A percentile compares a stretch with the other conserved stretches of the same genome.
Evolutionary conservation across 176 grass and related monocot species (phyloP).

Genomic region (Hordeum marinum): DNA sequence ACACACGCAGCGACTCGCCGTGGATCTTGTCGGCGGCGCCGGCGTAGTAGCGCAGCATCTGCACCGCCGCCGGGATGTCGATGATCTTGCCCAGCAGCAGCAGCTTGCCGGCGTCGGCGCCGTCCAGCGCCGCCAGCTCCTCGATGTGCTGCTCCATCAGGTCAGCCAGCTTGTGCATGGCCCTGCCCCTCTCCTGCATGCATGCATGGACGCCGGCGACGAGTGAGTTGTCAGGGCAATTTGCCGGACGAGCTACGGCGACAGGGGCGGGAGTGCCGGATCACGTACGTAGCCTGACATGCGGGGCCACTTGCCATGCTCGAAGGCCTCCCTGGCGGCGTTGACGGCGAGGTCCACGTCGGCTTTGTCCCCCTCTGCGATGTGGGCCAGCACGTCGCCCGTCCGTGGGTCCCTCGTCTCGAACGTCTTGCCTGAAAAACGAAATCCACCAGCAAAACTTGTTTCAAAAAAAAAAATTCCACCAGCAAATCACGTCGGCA

Average conservation of each 20-base stretch:
- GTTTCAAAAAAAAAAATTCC: too few relatives aligned
- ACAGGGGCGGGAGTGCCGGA: background rate
- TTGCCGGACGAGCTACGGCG: background rate
- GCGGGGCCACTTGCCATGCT: conserved; percentile 81
- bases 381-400: conserved; percentile 56
- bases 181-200: conserved; percentile 61
- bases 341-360: conserved; percentile 73
- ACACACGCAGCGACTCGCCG: conserved; percentile 58
- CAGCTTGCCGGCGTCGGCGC: conserved; percentile 72
- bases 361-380: conserved; percentile 57
- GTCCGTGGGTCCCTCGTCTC: conserved; percentile 71
- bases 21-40: conserved; percentile 95
- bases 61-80: conserved; percentile 40
- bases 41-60: conserved; percentile 88
- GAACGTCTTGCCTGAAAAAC: conserved; percentile 53
- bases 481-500: background rate
- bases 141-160: conserved; percentile 66
- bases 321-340: conserved; percentile 76
- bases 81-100: conserved; percentile 52
- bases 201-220: background rate
- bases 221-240: background rate
- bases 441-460: background rate
- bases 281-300: conserved; percentile 81
- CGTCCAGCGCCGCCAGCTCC: conserved; percentile 68
- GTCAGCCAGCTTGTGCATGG: conserved; percentile 66